phyloP scores from a whole-genome alignment of 2,329 filamentous ascomycete genomes.

The Metarhizium brunneum region DNA sequence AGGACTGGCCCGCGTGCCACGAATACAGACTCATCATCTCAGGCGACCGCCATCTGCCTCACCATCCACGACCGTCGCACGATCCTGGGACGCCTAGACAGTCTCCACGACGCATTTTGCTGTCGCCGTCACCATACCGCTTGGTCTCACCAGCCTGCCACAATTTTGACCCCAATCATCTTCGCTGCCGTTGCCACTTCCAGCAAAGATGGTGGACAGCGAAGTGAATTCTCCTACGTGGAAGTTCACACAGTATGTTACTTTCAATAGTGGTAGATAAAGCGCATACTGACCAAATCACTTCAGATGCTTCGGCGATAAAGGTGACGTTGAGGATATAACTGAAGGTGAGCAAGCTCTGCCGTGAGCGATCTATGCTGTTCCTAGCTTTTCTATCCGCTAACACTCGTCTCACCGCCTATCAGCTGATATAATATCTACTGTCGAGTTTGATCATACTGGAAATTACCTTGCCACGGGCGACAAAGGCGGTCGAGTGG shows the following conservation, averaged over 20 bases:
- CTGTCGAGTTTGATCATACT: constrained; percentile 83
- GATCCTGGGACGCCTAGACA: background rate
- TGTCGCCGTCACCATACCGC: background rate
- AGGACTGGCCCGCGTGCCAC: constrained; percentile 9
- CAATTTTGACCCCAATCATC: constrained; percentile 7
- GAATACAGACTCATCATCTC: constrained; percentile 5
- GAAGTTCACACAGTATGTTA: constrained; percentile 97
- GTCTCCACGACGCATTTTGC: background rate
- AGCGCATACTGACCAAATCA: constrained; percentile 15
- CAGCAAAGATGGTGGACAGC: constrained; percentile 84
- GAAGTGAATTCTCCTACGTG: constrained; percentile 91
- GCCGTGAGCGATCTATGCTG: background rate
- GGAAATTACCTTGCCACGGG: constrained; percentile 86
- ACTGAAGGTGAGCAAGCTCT: constrained; percentile 64
- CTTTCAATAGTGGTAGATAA: constrained; percentile 3
- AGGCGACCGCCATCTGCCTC: constrained; percentile 2
- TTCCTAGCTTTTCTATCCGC: constrained; percentile 6
- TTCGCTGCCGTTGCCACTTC: constrained; percentile 19
- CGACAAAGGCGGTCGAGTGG: constrained; percentile 78
- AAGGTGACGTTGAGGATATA: constrained; percentile 98
- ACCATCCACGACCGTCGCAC: constrained; percentile 3
- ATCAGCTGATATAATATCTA: constrained; percentile 81
- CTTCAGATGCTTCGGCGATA: constrained; percentile 93
- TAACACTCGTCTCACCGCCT: constrained; percentile 13
- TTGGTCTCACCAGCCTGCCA: background rate